phyloP scores from a whole-genome alignment of 108 stramenopile species.

The Cyclotella baltica region DNA sequence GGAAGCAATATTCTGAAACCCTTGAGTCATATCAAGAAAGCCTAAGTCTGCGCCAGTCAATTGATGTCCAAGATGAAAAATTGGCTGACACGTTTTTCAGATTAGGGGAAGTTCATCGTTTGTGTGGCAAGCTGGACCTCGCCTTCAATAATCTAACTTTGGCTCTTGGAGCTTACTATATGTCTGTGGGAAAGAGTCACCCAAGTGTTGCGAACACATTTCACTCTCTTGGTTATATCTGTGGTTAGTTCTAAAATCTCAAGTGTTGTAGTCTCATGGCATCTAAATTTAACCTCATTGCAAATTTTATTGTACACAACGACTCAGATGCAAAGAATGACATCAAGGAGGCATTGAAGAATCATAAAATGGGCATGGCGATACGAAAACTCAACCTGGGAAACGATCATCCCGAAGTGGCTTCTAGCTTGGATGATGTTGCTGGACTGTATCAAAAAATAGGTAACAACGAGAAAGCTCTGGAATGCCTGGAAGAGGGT shows the following conservation, averaged over 20 bases:
- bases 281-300: too few relatives aligned
- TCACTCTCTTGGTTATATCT: constrained; percentile 53
- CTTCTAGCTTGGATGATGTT: constrained; percentile 57
- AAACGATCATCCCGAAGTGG: constrained; percentile 54
- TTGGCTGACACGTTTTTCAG: constrained; percentile 46
- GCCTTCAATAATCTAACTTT: constrained; percentile 41
- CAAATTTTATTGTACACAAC: too few relatives aligned
- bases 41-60: constrained; percentile 33
- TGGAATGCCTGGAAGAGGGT: constrained; percentile 56
- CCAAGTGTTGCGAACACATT: constrained; percentile 47
- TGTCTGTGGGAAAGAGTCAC: constrained; percentile 50
- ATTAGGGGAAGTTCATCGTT: constrained; percentile 45
- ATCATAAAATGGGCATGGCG: constrained; percentile 56
- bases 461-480: constrained; percentile 51
- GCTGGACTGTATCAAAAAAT: constrained; percentile 60
- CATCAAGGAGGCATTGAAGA: constrained; percentile 41
- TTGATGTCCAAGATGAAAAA: constrained; percentile 49
- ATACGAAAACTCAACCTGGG: constrained; percentile 57
- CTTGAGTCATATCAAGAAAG: constrained; percentile 43
- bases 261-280: too few relatives aligned
- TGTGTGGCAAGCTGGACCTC: constrained; percentile 42
- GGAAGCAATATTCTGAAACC: constrained; percentile 44
- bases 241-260: constrained; percentile 17
- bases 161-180: constrained; percentile 48
- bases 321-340: constrained; percentile 46